Base-by-base conservation (phyloP, 2,329 filamentous ascomycete genomes). In the Cladosporium cucumerinum region DNA sequence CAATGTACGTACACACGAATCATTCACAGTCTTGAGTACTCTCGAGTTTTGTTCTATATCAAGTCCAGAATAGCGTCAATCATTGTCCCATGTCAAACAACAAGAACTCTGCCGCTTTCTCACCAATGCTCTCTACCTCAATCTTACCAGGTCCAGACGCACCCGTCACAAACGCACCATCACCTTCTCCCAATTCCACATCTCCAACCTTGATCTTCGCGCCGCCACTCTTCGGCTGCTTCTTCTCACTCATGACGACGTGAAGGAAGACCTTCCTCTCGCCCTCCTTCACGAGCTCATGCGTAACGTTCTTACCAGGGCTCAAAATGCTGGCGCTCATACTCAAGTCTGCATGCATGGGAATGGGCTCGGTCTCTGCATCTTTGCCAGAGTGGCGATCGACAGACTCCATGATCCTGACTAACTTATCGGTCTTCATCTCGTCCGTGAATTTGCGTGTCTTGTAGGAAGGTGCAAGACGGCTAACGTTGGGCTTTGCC, bases 301-400 rank as follows among this genome's bases (percentile, higher is more conserved):
- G 95, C 71, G 85, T 84, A 66, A 94, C 93, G 49, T 78, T 83
- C 72, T 82, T 82, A 30, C 84, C 83, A 0, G 90, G 87, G 8
- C 82, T 83, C 63, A 96, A 85, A 64, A 96, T 87, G 7, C 87
- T 88, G 0, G 92, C 92, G 39, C 86, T 87, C 91, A 96, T 95
- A 66, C 89, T 87, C 59, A 96, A 84, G 78, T 96, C 92, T 12
- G 92, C 89, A 74, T 96, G 90, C 63, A 96, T 89, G 8, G 91
- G 90, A 68, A 96, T 96, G 0, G 90, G 87, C 67, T 86, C 83
- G 0, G 86, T 88, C 7, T 82, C 85, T 67, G 83, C 83, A 73
- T 94, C 90, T 70, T 89, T 83, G 0, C 91, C 90, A 4, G 82
- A 88, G 60, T 82, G 71, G 18, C 81, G 68, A 70, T 89, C 88